Percentiles rank a stretch among this genome's conserved stretches.
These are phyloP conservation scores for Neospermospora avenae DNA, from an alignment of 2,329 filamentous ascomycete species.

Conservation along the genomic window DNA sequence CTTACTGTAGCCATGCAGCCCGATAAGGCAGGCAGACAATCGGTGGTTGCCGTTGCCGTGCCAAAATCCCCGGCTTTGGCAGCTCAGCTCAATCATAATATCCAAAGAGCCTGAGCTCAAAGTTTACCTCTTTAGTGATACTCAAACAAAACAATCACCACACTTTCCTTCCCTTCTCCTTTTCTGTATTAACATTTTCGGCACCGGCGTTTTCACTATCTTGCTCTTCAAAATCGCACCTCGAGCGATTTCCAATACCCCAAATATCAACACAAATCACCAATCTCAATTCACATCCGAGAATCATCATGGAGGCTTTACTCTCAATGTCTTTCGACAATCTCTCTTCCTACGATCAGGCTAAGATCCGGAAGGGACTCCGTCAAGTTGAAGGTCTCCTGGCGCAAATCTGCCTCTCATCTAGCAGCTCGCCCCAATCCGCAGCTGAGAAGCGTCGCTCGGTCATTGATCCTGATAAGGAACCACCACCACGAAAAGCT, in stretches of 20 bases:
- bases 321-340: slow-evolving; percentile 91
- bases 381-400: slow-evolving; percentile 92
- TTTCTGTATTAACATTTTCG: slow-evolving; percentile 33
- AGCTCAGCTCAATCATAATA: not conserved
- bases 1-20: not conserved
- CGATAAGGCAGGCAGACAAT: slow-evolving; percentile 2
- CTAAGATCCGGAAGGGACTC: slow-evolving; percentile 89
- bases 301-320: slow-evolving; percentile 74
- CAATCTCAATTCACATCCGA: slow-evolving; percentile 11
- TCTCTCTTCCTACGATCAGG: slow-evolving; percentile 76
- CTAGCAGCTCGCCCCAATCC: slow-evolving; percentile 8
- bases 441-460: slow-evolving; percentile 28
- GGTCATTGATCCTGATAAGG: slow-evolving; percentile 37
- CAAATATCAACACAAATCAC: slow-evolving; percentile 11
- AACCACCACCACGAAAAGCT: slow-evolving; percentile 49
- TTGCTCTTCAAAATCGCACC: not conserved
- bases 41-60: not conserved
- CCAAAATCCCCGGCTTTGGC: not conserved
- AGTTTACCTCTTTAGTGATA: not conserved
- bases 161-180: slow-evolving; percentile 28
- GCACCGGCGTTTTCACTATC: slow-evolving; percentile 18
- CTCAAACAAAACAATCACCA: slow-evolving; percentile 4
- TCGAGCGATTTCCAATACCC: slow-evolving; percentile 10
- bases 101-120: not conserved
- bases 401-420: slow-evolving; percentile 82